Conservation (phyloP, 768 basidiomycete genomes). For the Boletus huronensis region DNA sequence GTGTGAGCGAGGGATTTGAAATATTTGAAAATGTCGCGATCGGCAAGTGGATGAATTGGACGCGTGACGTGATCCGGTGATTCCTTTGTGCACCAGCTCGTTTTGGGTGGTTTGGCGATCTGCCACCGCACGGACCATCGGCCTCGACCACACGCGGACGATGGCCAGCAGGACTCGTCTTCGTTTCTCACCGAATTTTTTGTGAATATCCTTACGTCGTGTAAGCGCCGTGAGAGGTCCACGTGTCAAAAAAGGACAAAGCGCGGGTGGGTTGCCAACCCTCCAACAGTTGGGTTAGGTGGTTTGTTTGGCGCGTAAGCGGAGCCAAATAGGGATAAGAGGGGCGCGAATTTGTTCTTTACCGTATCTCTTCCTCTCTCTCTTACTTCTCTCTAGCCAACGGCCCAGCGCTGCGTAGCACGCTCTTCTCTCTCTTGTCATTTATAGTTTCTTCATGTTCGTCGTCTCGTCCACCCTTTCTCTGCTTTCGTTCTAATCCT, state of each 20-base stretch:
- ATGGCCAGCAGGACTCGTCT: background rate
- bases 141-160: background rate
- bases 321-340: constrained; percentile 43
- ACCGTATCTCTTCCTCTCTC: constrained; percentile 48
- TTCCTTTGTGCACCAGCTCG: constrained; percentile 5
- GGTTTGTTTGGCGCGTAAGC: constrained; percentile 39
- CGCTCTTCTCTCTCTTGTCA: constrained; percentile 58
- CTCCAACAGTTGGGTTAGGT: constrained; percentile 31
- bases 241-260: constrained; percentile 3
- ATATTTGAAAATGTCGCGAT: constrained; percentile 28
- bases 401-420: constrained; percentile 54
- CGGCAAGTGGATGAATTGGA: constrained; percentile 29
- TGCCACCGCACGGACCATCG: constrained; percentile 32
- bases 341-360: constrained; percentile 33
- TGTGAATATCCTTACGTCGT: background rate
- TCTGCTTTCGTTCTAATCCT: constrained; percentile 5
- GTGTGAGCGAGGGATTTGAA: background rate
- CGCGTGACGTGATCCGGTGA: constrained; percentile 34
- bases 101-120: constrained; percentile 17
- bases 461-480: constrained; percentile 21
- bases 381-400: constrained; percentile 55
- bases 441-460: constrained; percentile 50
- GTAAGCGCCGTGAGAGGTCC: constrained; percentile 5
- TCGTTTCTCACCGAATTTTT: background rate
- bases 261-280: constrained; percentile 11